Base-by-base conservation (phyloP, 768 basidiomycete species). In the Butyriboletus loyo region DNA sequence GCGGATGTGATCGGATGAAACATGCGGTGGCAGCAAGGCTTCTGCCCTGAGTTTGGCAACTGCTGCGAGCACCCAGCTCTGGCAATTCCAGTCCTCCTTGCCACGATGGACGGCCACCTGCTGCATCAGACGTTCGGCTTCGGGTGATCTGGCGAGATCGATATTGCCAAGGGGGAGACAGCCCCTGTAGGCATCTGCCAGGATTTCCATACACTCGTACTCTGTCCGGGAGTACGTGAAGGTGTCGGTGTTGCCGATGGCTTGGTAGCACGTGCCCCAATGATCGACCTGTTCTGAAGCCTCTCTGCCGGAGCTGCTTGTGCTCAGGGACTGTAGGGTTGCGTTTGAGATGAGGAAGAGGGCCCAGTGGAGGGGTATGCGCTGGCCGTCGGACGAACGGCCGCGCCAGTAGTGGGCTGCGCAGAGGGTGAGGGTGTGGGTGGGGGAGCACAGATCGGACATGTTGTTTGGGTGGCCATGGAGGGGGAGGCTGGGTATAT, bases 61-160 rank as follows among this genome's bases (percentile, higher is more conserved):
- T 7, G 65, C 58, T 5, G 46, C 54, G 24, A 63, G 59, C 9
- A 67, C 64, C 65, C 67, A 69, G 43, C 21, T 67, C 52, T 69
- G 69, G 30, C 61, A 65, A 10, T 69, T 69, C 69, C 69, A 69
- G 36, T 69, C 62, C 54, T 65, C 62, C 35, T 53, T 66, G 46
- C 56, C 59, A n/a, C 59, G 61, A 50, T 61, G 56, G 17, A 66
- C 49, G 47, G 21, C 25, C 4, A 69, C 60, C 47, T 65, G 66
- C 39, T 49, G 50, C 56, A 67, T 54, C 41, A 71, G 41, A 19
- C 6, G 31, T 46, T 62, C 58, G 4, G 45, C 54, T 28, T 69
- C 55, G 13, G 36, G 38, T 19, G 43, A 30, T 32, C 53, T 55
- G 25, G 41, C 46, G 28, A 43, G 34, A 34, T 63, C 56, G 21